Evolutionary conservation across 768 basidiomycete species (phyloP), one percentile per base, ranked within the genome.

Genomic region (Podaxis sp.): DNA sequence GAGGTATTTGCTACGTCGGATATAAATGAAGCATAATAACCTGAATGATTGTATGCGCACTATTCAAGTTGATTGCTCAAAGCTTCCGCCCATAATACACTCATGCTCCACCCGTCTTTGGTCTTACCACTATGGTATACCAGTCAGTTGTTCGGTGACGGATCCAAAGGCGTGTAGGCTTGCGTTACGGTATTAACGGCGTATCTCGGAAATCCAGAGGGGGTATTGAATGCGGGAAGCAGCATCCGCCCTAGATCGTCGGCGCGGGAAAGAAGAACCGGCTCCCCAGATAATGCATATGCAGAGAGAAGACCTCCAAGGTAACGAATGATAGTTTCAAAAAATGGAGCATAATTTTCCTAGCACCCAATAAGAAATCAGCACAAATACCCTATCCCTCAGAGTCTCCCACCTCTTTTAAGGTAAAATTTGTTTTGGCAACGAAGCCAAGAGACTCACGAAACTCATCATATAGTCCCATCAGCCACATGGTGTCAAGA

Each of bases 271-370:
- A 92, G 82, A 55, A 90, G 79, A 17, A 89, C 69, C 1, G 80
- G 73, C 57, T 93, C 83, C 5, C 77, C 80, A 1, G 91, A 89
- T 1, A 95, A 78, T 1, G 92, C 86, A 65, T 93, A 89, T 0
- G 92, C 90, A 8, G 88, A 89, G 4, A 94, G 77, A 2, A 94
- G 78, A 3, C 94, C 94, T 1, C 94, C 94, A 2, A 96, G 80
- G 66, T 94, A 87, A 22, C 93, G 87, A 57, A 94, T 94, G 55
- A 88, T 86, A 0, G 91, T 93, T 77, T 94, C 89, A 63, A 90
- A 90, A 71, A 89, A 89, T 1, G 84, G 85, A 0, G 71, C 77
- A 71, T 73, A 77, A 40, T 72, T 68, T 63, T 41, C 53, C 74
- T 72, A 50, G 36, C 6, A 46, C n/a, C 43, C 46, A 36, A 38